Base-by-base conservation (phyloP, 805 yeast genomes). In the Jamesozyma jinghongensis region DNA sequence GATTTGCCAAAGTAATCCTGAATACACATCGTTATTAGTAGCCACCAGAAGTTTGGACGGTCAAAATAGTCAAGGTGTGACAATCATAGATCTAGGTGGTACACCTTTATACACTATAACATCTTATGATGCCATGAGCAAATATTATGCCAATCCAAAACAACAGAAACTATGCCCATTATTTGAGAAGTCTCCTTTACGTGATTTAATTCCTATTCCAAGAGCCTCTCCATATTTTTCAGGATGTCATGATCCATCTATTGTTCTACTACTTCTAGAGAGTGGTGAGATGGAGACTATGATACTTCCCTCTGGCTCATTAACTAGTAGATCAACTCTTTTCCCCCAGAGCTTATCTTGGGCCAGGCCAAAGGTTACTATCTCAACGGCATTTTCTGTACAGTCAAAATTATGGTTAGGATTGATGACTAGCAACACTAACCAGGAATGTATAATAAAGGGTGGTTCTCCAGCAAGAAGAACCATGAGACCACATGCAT, bases 321-420 rank as follows among this genome's bases (percentile, higher is more conserved):
- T 70, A 16, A 68, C 75, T 2, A 69, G 71, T 27, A 70, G 68
- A 16, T 75, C 85, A 0, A 61, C 76, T 1, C 54, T 75, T n/a
- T 72, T 92, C 37, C 97, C 98, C 3, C 82, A 94, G 10, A 74
- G 87, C 1, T 53, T 92, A 19, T 73, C 85, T 4, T 79, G 90
- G 81, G 65, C 85, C 13, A 77, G 83, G 45, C 92, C 97, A 0
- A 75, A 74, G 10, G 74, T 79, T 7, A 75, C 85, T 0, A 68
- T 65, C 32, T 66, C 82, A 0, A 52, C 65, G 0, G 77, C 85
- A 1, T 59, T 74, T 41, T 67, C 72, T 6, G 78, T 81, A 5
- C 78, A 79, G 4, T 68, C 79, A 32, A 73, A 72, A 33, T 76
- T 79, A 42, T 86, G 95, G 95, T 67, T 75, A 32, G 85, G 94